Evolutionary conservation across 148 eudicot genomes (phyloP), one percentile per base, ranked within the genome.

Genomic region (Limonium bicolor): DNA sequence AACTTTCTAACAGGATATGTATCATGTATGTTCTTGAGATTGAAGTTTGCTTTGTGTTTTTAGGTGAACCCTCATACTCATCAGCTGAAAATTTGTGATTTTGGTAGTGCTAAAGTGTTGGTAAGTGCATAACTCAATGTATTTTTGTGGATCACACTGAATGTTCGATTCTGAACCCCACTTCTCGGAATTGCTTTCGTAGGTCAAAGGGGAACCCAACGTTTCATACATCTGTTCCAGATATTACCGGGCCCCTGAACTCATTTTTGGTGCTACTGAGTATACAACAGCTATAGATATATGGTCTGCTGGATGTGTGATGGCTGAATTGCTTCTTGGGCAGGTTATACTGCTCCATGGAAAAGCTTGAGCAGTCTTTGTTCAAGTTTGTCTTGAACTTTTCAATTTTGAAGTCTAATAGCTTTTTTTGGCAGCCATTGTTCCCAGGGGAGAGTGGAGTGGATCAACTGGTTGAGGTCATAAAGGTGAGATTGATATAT

Each of bases 51-150:
- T 19, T 46, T 51, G 29, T 56, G 53, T 10, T 52, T 14, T 29
- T 64, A 90, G 99, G 99, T 90, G 63, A 90, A 90, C 73, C 95
- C 99, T 37, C 99, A 90, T 55, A 80, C 99, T 6, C 99, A 90
- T 60, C 99, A 90, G 67, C 77, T 90, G 69, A 90, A 90, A 63
- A 66, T 90, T 28, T 90, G 99, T 58, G 99, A 90, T 66, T 90
- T 90, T 67, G 99, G 99, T 50, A 90, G 99, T 71, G 99, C 99
- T 14, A 90, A 90, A 81, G 99, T 85, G 61, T 61, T 90, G 88
- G 99, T 85, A 68, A 51, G 31, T 43, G 20, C 17, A 13, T 43
- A 25, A 43, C 29, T 19, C 15, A 20, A 20, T n/a, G 27, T 24
- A n/a, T n/a, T n/a, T n/a, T n/a, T n/a, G n/a, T n/a, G n/a, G n/a